phyloP scores from a whole-genome alignment of 1,284 basidiomycete genomes.

The Cryptococcus deneoformans region DNA sequence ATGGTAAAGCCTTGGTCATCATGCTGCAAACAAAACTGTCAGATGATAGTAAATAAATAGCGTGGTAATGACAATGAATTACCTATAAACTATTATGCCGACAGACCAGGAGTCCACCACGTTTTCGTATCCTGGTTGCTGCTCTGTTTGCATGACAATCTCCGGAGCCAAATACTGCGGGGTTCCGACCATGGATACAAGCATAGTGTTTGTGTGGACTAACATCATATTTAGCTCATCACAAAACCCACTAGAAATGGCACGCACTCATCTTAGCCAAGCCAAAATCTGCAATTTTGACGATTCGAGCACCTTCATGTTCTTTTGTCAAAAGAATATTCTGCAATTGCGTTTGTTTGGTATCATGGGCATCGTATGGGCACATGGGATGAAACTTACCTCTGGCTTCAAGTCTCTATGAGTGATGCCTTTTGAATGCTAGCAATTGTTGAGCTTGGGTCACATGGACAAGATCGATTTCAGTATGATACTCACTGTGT shows the following conservation, averaged over 20 bases:
- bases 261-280: slow-evolving; percentile 78
- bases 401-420: slow-evolving; percentile 94
- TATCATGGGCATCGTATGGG: neutral
- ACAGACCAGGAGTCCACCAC: slow-evolving; percentile 91
- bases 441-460: neutral
- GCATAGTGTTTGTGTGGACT: slow-evolving; percentile 44
- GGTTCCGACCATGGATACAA: slow-evolving; percentile 50
- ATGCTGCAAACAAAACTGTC: slow-evolving; percentile 30
- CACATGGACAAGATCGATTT: neutral
- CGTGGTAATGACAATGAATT: slow-evolving; percentile 26
- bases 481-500: slow-evolving; percentile 31
- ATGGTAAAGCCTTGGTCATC: slow-evolving; percentile 47
- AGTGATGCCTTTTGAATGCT: slow-evolving; percentile 55
- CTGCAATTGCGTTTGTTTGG: slow-evolving; percentile 19
- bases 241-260: slow-evolving; percentile 9
- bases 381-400: slow-evolving; percentile 40
- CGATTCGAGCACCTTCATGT: slow-evolving; percentile 23
- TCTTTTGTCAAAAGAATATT: slow-evolving; percentile 46
- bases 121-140: slow-evolving; percentile 68
- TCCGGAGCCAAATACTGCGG: slow-evolving; percentile 49
- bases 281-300: slow-evolving; percentile 81
- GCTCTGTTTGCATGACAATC: slow-evolving; percentile 68
- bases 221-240: slow-evolving; percentile 5
- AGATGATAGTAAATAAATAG: neutral
- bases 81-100: slow-evolving; percentile 90